Evolutionary conservation across 2,329 filamentous ascomycete species (phyloP), one percentile per base, ranked within the genome.

Genomic region (Blumeria graminis): DNA sequence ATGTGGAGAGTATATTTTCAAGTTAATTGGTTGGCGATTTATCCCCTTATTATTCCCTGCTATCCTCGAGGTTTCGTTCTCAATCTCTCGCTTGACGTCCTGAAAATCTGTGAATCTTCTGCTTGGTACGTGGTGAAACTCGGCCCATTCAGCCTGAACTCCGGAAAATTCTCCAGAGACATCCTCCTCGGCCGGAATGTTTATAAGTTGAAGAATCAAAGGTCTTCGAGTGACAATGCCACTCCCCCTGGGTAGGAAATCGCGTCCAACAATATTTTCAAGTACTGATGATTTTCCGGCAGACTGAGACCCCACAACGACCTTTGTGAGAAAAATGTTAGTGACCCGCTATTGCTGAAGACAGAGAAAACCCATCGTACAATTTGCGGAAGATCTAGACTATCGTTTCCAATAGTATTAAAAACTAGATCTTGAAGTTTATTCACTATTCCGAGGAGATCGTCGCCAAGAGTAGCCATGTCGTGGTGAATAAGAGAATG

Each of bases 361-460:
- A 4, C 22, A 28, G 22, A 28, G 22, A 64, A 45, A 56, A 58
- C 73, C 45, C 53, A 39, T 46, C 81, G 67, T 81, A 95, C 92
- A 76, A 98, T 98, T 73, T 98, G 92, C 58, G 92, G 92, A 57
- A 98, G 75, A 71, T 98, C 92, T 59, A 98, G 78, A 56, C 90
- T 96, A 71, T 98, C 92, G 74, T 89, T 96, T 71, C 92, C 92
- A 70, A 98, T 98, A 63, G 92, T 98, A 73, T 98, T 98, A 76
- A 98, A 98, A 67, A 98, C 92, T 67, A 98, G 73, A 71, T 96
- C 92, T 71, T 98, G 92, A 66, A 98, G 77, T 76, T 94, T 94
- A 76, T 98, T 98, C 73, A 98, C 92, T 62, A 88, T 93, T 64
- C 80, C 81, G 69, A 98, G 80, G 71, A 98, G 75, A 71, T 98